Conservation (phyloP, 306 rosid genomes). For the Elaeagnus macrophylla region DNA sequence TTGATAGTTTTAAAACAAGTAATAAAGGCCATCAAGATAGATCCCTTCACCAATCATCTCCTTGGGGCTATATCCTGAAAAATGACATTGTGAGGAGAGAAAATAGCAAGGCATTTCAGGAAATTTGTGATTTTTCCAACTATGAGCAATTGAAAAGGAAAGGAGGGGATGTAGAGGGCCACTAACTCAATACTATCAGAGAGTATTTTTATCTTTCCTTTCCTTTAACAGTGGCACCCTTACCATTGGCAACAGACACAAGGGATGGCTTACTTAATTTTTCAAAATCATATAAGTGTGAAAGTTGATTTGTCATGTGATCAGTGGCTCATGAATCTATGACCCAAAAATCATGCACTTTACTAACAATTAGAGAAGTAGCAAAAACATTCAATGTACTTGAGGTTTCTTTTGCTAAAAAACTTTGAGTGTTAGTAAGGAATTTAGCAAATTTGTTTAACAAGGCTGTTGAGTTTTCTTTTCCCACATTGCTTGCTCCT, state of each 20-base stretch:
- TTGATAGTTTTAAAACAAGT: neutral
- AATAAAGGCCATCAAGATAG: neutral
- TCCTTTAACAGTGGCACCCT: neutral
- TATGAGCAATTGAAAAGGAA: neutral
- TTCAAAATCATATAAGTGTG: neutral
- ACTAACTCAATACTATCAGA: neutral
- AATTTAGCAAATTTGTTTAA: no score
- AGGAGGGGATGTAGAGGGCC: neutral
- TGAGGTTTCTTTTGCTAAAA: neutral
- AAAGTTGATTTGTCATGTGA: neutral
- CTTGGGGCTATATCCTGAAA: neutral
- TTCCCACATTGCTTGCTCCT: no score
- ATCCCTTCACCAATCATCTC: neutral
- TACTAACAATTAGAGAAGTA: neutral
- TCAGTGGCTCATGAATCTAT: neutral
- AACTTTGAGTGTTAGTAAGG: neutral
- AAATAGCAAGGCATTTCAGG: neutral
- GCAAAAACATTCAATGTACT: neutral
- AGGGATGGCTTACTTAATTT: no score
- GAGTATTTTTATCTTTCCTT: neutral
- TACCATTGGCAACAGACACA: neutral
- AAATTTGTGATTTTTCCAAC: neutral
- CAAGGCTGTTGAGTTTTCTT: no score
- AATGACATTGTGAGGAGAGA: neutral
- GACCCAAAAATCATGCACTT: neutral